phyloP scores from a whole-genome alignment of 352 stramenopile genomes.

The Phytophthora hybrid region DNA sequence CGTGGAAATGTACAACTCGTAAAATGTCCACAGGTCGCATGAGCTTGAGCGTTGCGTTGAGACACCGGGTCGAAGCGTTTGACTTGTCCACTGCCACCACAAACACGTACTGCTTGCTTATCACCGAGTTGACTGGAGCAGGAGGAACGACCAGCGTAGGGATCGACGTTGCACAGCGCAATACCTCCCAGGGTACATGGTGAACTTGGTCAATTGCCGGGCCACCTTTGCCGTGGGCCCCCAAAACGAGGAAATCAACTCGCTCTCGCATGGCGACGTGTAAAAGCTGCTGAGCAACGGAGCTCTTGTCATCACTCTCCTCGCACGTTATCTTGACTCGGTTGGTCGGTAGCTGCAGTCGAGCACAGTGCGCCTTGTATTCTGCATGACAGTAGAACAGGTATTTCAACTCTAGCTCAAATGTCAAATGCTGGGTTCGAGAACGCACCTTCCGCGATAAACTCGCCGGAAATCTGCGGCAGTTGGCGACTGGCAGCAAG shows the following conservation, averaged over 20 bases:
- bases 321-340: slow-evolving; percentile 50
- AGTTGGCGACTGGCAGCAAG: slow-evolving; percentile 56
- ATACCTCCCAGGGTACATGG: slow-evolving; percentile 62
- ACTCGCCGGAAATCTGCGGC: slow-evolving; percentile 64
- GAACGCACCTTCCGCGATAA: slow-evolving; percentile 58
- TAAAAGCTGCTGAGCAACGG: slow-evolving; percentile 51
- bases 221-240: slow-evolving; percentile 65
- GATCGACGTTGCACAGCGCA: slow-evolving; percentile 31
- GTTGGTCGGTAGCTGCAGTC: slow-evolving; percentile 51
- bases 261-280: slow-evolving; percentile 30
- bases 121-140: slow-evolving; percentile 55
- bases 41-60: slow-evolving; percentile 66
- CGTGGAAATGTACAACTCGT: slow-evolving; percentile 71
- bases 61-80: slow-evolving; percentile 30
- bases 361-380: slow-evolving; percentile 58
- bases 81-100: slow-evolving; percentile 65
- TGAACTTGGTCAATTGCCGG: slow-evolving; percentile 64
- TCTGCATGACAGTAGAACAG: slow-evolving; percentile 32
- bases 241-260: slow-evolving; percentile 64
- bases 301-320: slow-evolving; percentile 23
- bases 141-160: slow-evolving; percentile 57
- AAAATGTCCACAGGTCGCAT: slow-evolving; percentile 54
- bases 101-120: slow-evolving; percentile 54
- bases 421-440: too few species aligned
- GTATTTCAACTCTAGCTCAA: not conserved